Base-by-base conservation (phyloP, 805 yeast genomes). In the Pichia thaimueangensis region DNA sequence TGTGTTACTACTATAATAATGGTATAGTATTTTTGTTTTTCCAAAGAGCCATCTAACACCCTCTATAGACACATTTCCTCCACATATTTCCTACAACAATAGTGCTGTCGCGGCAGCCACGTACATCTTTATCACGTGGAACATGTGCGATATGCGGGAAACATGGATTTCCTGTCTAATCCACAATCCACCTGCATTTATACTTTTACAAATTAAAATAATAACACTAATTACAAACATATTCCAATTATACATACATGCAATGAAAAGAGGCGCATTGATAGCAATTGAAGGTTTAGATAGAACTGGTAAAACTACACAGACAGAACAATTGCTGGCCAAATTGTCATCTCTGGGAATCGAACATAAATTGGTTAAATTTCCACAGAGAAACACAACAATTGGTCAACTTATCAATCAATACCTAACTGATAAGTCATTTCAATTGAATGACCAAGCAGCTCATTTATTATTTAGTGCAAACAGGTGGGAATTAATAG, bases 241-340 rank as follows among this genome's bases (percentile, higher is more conserved):
- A n/a, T n/a, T n/a, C n/a, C n/a, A n/a, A n/a, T n/a, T n/a, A n/a
- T 31, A 31, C 22, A 7, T 6, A 16, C 11, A 9, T 17, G 35
- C 16, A 15, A 50, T 45, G 36, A n/a, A n/a, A n/a, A 48, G 96
- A 48, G 97, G 97, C 2, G 70, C 74, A 35, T 65, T 93, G 30
- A 81, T 93, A 19, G 73, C 87, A 1, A 70, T 93, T 2, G 99
- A 93, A 62, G 99, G 99, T 0, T 74, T 93, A 1, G 99, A 93
- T 56, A 67, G 99, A 38, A 82, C 97, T 0, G 99, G 99, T 0
- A 93, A 93, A 56, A 77, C 96, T 3, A 88, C 97, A 0, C 98
- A 93, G 58, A 73, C 82, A 6, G 56, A 61, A 3, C 50, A 56
- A 3, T 52, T 83, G 9, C 52, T 65, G 0, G 55, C 63, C 1